Base-by-base conservation (phyloP, 345 rosid genomes). In the Gossypium anomalum region DNA sequence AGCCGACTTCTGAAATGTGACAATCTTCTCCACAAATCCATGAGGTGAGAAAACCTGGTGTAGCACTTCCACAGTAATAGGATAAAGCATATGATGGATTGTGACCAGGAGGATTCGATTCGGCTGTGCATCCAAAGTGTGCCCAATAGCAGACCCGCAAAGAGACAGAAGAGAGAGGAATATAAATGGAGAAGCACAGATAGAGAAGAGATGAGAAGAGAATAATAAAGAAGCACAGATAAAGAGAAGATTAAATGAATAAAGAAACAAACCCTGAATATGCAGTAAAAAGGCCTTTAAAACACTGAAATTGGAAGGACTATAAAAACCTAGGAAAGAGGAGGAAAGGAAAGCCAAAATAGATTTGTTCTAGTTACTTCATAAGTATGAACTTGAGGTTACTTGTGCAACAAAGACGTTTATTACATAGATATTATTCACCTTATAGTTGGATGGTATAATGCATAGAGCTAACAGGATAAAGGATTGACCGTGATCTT, bases 1-100 rank as follows among this genome's bases (percentile, higher is more conserved):
- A 84, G 98, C 98, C 63, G 97, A 93, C 94, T 93, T 93, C 88
- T 93, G 98, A 82, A 93, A 93, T 10, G 98, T 93, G 87, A 93
- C 97, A 43, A 93, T 89, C 94, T 93, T 93, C 88, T 93, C 98
- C 79, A 91, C 97, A 84, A 80, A 87, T 83, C 98, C 98, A 88
- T 87, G 83, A 73, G 97, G 92, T 85, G 94, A 91, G 84, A 93
- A 91, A 80, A 93, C 94, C 87, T 88, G 98, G 78, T 93, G 98
- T 82, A 93, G 94, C 78, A 91, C 97, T 69, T 93, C 98, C 87
- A 93, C 98, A 7, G 98, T 91, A 75, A 93, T 91, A 80, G 98
- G 98, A 80, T 93, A 93, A 77, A 91, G 92, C 97, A 93, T 93
- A 83, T 86, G 97, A 85, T 93, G 98, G 78, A 93, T 80, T 38